These are phyloP conservation scores for Cutaneotrichosporon spelunceum DNA, from an alignment of 1,284 basidiomycete species.

Conservation along the genomic window DNA sequence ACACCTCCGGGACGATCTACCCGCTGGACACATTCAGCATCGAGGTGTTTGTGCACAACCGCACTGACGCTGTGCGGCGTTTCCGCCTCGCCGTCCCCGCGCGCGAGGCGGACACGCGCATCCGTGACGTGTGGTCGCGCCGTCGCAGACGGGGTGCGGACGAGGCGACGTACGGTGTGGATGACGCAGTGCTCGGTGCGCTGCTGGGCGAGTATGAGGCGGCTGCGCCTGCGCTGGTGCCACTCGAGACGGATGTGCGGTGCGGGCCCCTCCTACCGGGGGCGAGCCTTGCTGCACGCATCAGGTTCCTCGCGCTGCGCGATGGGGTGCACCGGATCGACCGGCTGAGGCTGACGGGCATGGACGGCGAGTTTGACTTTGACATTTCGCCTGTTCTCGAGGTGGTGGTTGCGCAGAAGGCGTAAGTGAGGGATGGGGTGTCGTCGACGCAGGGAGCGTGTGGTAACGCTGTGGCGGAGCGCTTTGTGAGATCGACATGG, in stretches of 20 bases:
- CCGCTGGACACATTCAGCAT: constrained; percentile 72
- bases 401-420: constrained; percentile 19
- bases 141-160: constrained; percentile 21
- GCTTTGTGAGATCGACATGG: too few relatives aligned
- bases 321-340: constrained; percentile 77
- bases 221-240: constrained; percentile 59
- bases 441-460: too few relatives aligned
- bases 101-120: constrained; percentile 51
- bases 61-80: constrained; percentile 68
- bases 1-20: constrained; percentile 55
- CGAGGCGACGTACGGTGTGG: constrained; percentile 28
- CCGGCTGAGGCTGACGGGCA: constrained; percentile 66
- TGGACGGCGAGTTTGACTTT: constrained; percentile 67
- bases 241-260: constrained; percentile 74
- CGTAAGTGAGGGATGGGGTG: too few relatives aligned
- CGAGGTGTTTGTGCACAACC: constrained; percentile 85
- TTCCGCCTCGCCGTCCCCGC: constrained; percentile 71
- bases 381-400: constrained; percentile 45
- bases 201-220: constrained; percentile 30
- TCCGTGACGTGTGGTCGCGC: constrained; percentile 31
- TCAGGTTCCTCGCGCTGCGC: constrained; percentile 75
- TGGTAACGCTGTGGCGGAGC: too few relatives aligned
- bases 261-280: constrained; percentile 75
- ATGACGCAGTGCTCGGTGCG: constrained; percentile 37
- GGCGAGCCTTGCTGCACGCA: constrained; percentile 78